Evolutionary conservation across 164 flowering plant genomes (phyloP).

Genomic region (grape (Vitis vinifera)): ASM3070453v1 NC_081811.1:3909501-3910000

Average conservation of each 20-base stretch:
- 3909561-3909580: constrained; percentile 66
- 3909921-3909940: background rate
- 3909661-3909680: constrained; percentile 1
- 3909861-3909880: no score
- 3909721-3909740: background rate
- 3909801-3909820: no score
- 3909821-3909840: no score
- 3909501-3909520: constrained; percentile 93
- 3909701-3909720: background rate
- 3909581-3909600: constrained; percentile 60
- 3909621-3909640: constrained; percentile 47
- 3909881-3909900: no score
- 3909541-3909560: constrained; percentile 46
- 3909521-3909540: constrained; percentile 56
- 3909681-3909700: background rate
- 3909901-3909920: no score
- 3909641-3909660: constrained; percentile 47
- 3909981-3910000: background rate
- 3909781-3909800: no score
- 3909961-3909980: background rate
- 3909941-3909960: no score
- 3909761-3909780: no score
- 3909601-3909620: constrained; percentile 73
- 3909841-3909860: no score
- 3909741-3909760: no score